Conservation (phyloP, 2,329 filamentous ascomycete genomes). For the Penicillium hesseltinei region DNA sequence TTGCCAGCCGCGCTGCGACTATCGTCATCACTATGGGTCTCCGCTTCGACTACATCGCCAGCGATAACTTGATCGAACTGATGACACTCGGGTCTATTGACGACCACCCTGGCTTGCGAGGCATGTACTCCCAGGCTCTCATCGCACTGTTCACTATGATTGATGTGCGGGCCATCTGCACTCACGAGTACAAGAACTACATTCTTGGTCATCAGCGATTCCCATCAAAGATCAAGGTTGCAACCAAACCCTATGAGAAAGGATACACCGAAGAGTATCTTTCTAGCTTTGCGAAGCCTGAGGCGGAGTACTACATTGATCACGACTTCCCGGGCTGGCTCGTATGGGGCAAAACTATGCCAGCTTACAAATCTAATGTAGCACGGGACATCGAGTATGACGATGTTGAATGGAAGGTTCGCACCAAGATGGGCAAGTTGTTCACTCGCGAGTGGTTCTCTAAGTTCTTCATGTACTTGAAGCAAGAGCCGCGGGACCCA, state of each 20-base stretch:
- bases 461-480: conserved; percentile 87
- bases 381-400: conserved; percentile 70
- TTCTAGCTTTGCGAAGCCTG: conserved; percentile 70
- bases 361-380: conserved; percentile 72
- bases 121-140: conserved; percentile 77
- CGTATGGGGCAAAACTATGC: conserved; percentile 87
- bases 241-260: conserved; percentile 70
- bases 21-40: conserved; percentile 89
- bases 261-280: conserved; percentile 78
- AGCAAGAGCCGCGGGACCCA: conserved; percentile 87
- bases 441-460: conserved; percentile 83
- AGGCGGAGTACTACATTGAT: conserved; percentile 86
- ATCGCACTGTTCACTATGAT: conserved; percentile 78
- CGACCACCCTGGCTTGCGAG: conserved; percentile 80
- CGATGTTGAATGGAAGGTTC: conserved; percentile 69
- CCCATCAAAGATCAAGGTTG: conserved; percentile 71
- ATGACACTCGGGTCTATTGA: conserved; percentile 82
- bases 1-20: conserved; percentile 82
- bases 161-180: conserved; percentile 80
- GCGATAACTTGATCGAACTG: conserved; percentile 76
- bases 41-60: conserved; percentile 85
- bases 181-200: conserved; percentile 84
- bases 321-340: conserved; percentile 93
- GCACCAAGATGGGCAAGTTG: conserved; percentile 74
- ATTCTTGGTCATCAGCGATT: conserved; percentile 76